Percentiles rank a stretch among this genome's conserved stretches.
Conservation (phyloP, 2,329 filamentous ascomycete species). For the Mycosphaerella arachidis region DNA sequence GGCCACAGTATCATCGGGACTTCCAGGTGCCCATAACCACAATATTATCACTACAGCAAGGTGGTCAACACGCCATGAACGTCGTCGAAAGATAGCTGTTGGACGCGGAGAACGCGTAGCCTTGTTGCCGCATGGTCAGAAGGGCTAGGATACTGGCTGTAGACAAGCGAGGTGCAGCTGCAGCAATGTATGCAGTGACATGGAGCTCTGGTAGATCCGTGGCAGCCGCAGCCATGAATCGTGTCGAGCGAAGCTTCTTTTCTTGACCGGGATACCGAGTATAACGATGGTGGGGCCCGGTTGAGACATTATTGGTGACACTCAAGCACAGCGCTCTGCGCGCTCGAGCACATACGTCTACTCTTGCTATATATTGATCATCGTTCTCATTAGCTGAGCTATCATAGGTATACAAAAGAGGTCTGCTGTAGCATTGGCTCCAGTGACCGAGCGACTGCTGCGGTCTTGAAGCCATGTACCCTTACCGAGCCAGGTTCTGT, state of each 20-base stretch:
- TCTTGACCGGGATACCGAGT: not conserved
- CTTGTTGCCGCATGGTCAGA: not conserved
- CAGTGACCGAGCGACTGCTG: not conserved
- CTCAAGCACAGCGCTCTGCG: not conserved
- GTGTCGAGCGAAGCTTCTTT: not conserved
- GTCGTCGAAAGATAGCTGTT: not conserved
- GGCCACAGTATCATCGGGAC: too few species aligned
- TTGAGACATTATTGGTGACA: not conserved
- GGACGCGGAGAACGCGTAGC: not conserved
- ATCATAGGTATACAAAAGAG: not conserved
- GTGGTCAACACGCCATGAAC: too few species aligned
- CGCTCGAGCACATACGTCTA: not conserved
- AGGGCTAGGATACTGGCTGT: not conserved
- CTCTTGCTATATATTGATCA: not conserved
- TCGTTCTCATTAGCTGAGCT: not conserved
- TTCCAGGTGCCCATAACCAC: too few species aligned
- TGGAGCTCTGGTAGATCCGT: not conserved
- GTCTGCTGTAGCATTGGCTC: not conserved
- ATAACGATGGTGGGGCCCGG: not conserved
- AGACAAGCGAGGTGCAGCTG: not conserved
- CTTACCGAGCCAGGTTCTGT: constrained; percentile 30
- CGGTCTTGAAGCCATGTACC: not conserved
- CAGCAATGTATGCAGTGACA: not conserved
- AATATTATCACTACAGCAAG: too few species aligned
- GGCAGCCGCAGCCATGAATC: not conserved